Evolutionary conservation across 768 basidiomycete species (phyloP).

Genomic region (Suillus alpinus): DNA sequence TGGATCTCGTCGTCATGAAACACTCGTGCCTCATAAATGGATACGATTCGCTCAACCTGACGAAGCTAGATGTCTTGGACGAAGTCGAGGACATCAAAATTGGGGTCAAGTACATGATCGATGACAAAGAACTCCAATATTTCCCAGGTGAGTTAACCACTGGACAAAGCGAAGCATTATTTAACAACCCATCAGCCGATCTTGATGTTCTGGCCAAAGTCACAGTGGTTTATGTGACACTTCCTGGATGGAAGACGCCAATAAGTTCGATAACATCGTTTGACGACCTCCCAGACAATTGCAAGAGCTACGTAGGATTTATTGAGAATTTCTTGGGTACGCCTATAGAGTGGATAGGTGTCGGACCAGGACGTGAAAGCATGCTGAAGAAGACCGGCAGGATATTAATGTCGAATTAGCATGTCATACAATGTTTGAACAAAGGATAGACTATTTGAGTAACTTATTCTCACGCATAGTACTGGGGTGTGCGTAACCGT

Average conservation of each 20-base stretch:
- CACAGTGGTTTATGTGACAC: constrained; percentile 81
- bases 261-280: constrained; percentile 65
- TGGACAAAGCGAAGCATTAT: not conserved
- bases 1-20: constrained; percentile 92
- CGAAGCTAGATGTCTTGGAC: constrained; percentile 94
- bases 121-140: constrained; percentile 74
- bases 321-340: constrained; percentile 75
- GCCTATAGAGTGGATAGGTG: constrained; percentile 88
- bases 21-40: constrained; percentile 95
- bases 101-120: constrained; percentile 72
- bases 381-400: constrained; percentile 48
- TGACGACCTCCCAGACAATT: constrained; percentile 78
- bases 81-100: constrained; percentile 83
- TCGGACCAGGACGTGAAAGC: constrained; percentile 82
- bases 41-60: constrained; percentile 90
- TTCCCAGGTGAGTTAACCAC: constrained; percentile 72
- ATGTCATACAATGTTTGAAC: not conserved
- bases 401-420: constrained; percentile 19
- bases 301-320: constrained; percentile 82
- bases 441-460: not conserved
- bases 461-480: constrained; percentile 24
- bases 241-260: constrained; percentile 87
- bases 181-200: constrained; percentile 54
- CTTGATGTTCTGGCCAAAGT: constrained; percentile 76
- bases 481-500: constrained; percentile 9